phyloP scores from a whole-genome alignment of 2,329 filamentous ascomycete genomes.

The Aureobasidium namibiae region DNA sequence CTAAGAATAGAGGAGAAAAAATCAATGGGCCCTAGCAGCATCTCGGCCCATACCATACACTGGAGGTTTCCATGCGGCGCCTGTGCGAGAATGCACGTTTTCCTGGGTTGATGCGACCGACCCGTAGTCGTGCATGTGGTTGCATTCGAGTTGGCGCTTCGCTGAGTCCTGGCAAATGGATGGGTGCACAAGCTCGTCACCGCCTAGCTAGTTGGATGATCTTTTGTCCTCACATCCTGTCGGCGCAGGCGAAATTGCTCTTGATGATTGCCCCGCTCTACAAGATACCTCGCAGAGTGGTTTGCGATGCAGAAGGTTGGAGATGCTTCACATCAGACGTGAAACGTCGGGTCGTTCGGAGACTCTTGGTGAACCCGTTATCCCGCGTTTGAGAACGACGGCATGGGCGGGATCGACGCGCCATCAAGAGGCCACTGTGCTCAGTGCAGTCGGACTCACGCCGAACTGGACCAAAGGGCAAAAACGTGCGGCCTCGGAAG shows the following conservation, averaged over 20 bases:
- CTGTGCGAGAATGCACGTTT: conserved; percentile 12
- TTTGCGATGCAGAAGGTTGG: neutral
- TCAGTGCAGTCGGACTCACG: neutral
- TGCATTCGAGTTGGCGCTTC: conserved; percentile 7
- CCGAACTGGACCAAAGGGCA: neutral
- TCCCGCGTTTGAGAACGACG: conserved; percentile 9
- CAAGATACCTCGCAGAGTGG: neutral
- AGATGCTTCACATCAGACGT: conserved; percentile 5
- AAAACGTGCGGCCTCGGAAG: conserved; percentile 3
- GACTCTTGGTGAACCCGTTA: neutral
- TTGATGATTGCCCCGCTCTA: neutral
- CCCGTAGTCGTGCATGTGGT: conserved; percentile 7
- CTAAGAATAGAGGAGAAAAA: conserved; percentile 8
- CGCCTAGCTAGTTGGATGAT: neutral
- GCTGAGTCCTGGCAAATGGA: conserved; percentile 6
- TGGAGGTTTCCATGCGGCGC: conserved; percentile 11
- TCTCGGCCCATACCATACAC: conserved; percentile 3
- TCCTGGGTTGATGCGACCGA: conserved; percentile 3
- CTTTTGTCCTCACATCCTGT: neutral
- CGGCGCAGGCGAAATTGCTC: neutral
- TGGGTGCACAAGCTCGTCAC: conserved; percentile 3
- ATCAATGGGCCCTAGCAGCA: conserved; percentile 4
- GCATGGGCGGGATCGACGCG: neutral
- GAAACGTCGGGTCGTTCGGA: conserved; percentile 9
- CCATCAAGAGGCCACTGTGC: neutral